Conservation (phyloP, 192 early-diverging fungal genomes). For the Coemansia sp. region DNA sequence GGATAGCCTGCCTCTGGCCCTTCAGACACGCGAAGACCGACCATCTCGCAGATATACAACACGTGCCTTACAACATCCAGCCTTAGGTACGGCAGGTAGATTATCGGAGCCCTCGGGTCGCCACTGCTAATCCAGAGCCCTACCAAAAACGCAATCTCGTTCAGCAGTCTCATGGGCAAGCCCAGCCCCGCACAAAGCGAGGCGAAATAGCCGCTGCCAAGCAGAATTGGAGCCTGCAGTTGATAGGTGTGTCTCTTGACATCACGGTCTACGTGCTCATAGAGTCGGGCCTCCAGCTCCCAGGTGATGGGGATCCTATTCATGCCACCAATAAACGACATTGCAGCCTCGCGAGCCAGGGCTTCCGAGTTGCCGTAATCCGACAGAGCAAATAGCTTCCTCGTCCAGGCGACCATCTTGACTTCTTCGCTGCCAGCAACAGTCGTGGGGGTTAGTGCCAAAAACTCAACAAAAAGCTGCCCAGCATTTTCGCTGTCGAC, state of each 20-base stretch:
- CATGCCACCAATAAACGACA: not conserved
- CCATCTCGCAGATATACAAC: not conserved
- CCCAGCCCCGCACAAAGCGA: not conserved
- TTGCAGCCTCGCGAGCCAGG: slow-evolving; percentile 10
- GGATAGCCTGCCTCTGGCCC: not conserved
- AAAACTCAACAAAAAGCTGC: slow-evolving; percentile 11
- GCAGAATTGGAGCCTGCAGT: slow-evolving; percentile 13
- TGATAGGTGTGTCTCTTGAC: slow-evolving; percentile 20
- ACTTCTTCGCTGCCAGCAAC: not conserved
- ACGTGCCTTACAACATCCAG: not conserved
- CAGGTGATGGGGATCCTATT: slow-evolving; percentile 4
- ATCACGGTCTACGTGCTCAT: slow-evolving; percentile 1
- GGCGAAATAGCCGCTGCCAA: slow-evolving; percentile 3
- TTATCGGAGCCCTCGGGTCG: not conserved
- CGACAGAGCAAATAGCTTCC: not conserved
- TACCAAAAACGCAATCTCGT: not conserved
- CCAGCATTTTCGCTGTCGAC: not conserved
- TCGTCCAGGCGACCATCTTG: not conserved
- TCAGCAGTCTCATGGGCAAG: not conserved
- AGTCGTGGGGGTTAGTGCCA: not conserved
- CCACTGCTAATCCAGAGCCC: slow-evolving; percentile 9
- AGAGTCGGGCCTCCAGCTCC: slow-evolving; percentile 31
- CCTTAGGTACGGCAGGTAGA: not conserved
- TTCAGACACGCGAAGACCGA: not conserved
- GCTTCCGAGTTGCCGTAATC: not conserved